These are phyloP conservation scores for Moniliophthora roreri DNA, from an alignment of 1,284 basidiomycete genomes.

Conservation along the genomic window DNA sequence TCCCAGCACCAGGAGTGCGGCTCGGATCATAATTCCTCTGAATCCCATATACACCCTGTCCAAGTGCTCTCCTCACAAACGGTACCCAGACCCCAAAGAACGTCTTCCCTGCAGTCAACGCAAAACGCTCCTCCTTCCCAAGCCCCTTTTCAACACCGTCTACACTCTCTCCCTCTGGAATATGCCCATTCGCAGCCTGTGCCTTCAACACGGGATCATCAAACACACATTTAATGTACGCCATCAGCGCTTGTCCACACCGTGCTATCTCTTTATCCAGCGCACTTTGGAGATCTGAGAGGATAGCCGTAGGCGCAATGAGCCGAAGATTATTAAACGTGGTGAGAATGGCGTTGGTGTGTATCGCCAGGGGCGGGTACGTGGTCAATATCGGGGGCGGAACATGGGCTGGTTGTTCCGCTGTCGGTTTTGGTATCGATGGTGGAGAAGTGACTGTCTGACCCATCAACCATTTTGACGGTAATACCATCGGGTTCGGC, in stretches of 20 bases:
- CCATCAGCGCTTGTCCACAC: conserved; percentile 42
- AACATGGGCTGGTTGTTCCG: conserved; percentile 42
- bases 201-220: conserved; percentile 18
- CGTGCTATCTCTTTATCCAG: conserved; percentile 54
- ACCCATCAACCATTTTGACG: conserved; percentile 53
- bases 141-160: conserved; percentile 29
- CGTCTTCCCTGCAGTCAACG: conserved; percentile 53
- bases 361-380: conserved; percentile 77
- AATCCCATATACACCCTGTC: conserved; percentile 72
- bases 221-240: conserved; percentile 37
- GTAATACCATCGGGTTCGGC: conserved; percentile 20
- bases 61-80: conserved; percentile 65
- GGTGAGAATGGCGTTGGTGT: conserved; percentile 74
- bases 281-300: conserved; percentile 41
- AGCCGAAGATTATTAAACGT: conserved; percentile 82
- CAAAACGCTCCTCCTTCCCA: conserved; percentile 38
- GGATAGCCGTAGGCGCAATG: conserved; percentile 67
- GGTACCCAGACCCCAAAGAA: conserved; percentile 65
- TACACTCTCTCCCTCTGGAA: conserved; percentile 19
- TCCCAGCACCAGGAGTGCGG: not conserved
- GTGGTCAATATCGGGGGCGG: conserved; percentile 71
- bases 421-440: conserved; percentile 27
- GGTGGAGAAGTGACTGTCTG: conserved; percentile 29
- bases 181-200: conserved; percentile 21
- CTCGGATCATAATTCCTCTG: conserved; percentile 16